Conservation (phyloP, 768 basidiomycete genomes). For the Lentinula detonsa region DNA sequence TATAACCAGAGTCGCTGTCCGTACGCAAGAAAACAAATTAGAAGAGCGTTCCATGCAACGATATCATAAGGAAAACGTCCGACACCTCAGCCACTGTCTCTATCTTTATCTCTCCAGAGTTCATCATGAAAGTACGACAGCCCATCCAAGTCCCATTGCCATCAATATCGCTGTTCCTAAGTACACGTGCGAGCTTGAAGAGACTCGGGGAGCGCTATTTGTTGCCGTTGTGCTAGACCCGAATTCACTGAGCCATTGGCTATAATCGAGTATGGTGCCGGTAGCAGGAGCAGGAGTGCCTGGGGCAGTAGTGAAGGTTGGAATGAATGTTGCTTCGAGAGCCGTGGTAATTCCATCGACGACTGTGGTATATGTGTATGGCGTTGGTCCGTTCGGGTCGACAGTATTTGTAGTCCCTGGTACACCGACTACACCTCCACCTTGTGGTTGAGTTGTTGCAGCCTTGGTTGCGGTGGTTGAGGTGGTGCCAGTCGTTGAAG, state of each 20-base stretch:
- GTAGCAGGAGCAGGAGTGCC: not conserved
- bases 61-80: not conserved
- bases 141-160: not conserved
- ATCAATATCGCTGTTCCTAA: not conserved
- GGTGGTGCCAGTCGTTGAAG: not conserved
- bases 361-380: conserved; percentile 9
- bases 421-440: not conserved
- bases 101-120: not conserved
- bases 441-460: not conserved
- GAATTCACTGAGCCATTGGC: conserved; percentile 3
- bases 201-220: not conserved
- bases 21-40: not conserved
- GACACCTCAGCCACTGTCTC: not conserved
- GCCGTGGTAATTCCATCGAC: conserved; percentile 2
- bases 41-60: not conserved
- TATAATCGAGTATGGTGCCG: conserved; percentile 4
- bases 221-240: not conserved
- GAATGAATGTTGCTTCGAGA: conserved; percentile 3
- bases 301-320: not conserved
- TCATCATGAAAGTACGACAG: not conserved
- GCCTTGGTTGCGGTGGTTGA: not conserved
- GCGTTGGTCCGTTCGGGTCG: not conserved
- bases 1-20: not conserved
- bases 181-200: not conserved
- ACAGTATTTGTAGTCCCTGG: not conserved